Conservation (phyloP, 2,329 filamentous ascomycete genomes). For the Fusarium falciforme region DNA sequence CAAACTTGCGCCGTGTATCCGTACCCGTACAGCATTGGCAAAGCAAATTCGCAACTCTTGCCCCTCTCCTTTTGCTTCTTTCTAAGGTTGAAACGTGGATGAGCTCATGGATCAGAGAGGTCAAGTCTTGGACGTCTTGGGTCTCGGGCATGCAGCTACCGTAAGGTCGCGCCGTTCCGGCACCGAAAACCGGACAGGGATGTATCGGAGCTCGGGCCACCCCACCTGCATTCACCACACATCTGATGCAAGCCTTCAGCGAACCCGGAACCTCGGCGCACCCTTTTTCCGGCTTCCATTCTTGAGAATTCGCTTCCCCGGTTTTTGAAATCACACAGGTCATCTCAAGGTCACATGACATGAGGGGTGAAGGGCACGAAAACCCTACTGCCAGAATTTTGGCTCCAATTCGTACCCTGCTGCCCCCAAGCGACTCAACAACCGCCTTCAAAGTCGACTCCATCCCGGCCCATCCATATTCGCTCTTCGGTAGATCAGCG, state of each 20-base stretch:
- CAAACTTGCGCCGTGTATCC: neutral
- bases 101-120: neutral
- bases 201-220: neutral
- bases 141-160: neutral
- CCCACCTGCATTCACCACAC: neutral
- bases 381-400: slow-evolving; percentile 55
- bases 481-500: slow-evolving; percentile 59
- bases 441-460: slow-evolving; percentile 48
- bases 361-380: slow-evolving; percentile 53
- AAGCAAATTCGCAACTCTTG: neutral
- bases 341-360: slow-evolving; percentile 46
- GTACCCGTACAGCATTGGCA: neutral
- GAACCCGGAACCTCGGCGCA: slow-evolving; percentile 16
- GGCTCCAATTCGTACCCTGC: slow-evolving; percentile 43
- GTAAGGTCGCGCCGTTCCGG: neutral
- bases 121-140: neutral
- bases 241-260: neutral
- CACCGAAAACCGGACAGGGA: neutral
- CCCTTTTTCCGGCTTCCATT: neutral
- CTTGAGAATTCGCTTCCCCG: neutral
- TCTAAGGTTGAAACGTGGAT: neutral
- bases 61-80: neutral
- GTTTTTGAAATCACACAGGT: slow-evolving; percentile 11
- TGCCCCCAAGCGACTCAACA: slow-evolving; percentile 40
- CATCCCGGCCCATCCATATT: slow-evolving; percentile 54